Percentiles rank a stretch among this genome's conserved stretches.
Evolutionary conservation across 2,329 filamentous ascomycete species (phyloP).

Genomic region (Mycogone perniciosa): DNA sequence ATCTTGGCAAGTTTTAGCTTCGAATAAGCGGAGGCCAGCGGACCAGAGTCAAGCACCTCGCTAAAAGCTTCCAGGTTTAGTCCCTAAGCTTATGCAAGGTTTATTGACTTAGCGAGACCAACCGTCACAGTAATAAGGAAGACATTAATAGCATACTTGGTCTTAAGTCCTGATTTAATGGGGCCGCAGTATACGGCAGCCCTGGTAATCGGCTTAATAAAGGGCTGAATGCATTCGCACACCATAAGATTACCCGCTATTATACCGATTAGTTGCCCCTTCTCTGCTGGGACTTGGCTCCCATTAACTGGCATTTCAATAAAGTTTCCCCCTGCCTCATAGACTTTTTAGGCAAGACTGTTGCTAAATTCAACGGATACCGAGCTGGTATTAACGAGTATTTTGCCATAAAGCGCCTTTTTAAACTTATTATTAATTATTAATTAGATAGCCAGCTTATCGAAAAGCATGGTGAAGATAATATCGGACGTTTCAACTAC

Average conservation of each 20-base stretch:
- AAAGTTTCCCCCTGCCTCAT: constrained; percentile 22
- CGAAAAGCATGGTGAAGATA: constrained; percentile 27
- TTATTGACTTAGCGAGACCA: constrained; percentile 28
- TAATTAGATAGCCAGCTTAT: constrained; percentile 20
- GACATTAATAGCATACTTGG: constrained; percentile 27
- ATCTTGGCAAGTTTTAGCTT: constrained; percentile 26
- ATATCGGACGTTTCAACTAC: constrained; percentile 23
- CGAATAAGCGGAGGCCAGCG: constrained; percentile 26
- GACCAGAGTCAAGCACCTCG: constrained; percentile 24
- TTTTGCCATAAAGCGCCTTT: constrained; percentile 23
- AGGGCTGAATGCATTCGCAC: constrained; percentile 19
- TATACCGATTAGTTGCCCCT: constrained; percentile 28
- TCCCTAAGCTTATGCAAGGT: constrained; percentile 25
- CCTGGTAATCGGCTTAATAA: constrained; percentile 21
- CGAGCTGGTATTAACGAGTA: constrained; percentile 26
- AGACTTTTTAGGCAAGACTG: constrained; percentile 18
- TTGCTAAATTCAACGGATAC: constrained; percentile 22
- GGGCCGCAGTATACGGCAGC: constrained; percentile 29
- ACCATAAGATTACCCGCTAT: constrained; percentile 24
- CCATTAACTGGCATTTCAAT: constrained; percentile 32
- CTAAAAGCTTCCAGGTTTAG: constrained; percentile 25
- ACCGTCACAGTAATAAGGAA: constrained; percentile 25
- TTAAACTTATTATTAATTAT: constrained; percentile 20
- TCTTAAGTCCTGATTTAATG: constrained; percentile 25
- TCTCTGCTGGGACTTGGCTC: constrained; percentile 27